Evolutionary conservation across 139 green algal genomes (phyloP).

Genomic region (Auxenochlorella pyrenoidosa): DNA sequence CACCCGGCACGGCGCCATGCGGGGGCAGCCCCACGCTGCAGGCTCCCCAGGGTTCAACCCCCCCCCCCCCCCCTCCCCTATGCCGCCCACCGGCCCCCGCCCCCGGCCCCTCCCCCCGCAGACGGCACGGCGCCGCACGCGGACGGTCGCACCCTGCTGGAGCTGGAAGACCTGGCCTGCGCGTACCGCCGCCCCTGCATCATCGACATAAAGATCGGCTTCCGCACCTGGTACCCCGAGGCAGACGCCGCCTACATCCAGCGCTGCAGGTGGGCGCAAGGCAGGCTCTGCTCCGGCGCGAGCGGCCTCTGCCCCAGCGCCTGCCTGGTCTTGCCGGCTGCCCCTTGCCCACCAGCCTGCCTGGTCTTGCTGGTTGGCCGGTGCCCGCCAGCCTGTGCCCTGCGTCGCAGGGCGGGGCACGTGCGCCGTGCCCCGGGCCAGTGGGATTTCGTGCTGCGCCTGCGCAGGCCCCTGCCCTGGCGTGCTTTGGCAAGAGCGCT

Average conservation of each 20-base stretch:
- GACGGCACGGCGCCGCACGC: background rate
- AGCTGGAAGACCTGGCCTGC: constrained; percentile 76
- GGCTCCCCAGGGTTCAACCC: background rate
- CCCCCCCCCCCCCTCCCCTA: no score
- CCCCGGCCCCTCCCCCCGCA: background rate
- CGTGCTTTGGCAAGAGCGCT: no score
- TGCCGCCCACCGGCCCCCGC: background rate
- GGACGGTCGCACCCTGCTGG: constrained; percentile 59
- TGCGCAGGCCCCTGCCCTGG: no score
- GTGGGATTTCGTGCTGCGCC: no score
- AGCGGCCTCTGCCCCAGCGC: background rate
- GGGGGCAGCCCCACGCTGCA: no score
- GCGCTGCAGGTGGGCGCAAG: constrained; percentile 61
- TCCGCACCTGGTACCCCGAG: constrained; percentile 76
- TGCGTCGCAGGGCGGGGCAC: no score
- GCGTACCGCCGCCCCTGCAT: constrained; percentile 76
- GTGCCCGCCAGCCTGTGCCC: no score
- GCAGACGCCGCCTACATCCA: constrained; percentile 65
- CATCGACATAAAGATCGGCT: constrained; percentile 82
- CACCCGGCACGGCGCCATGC: no score
- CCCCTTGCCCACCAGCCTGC: no score
- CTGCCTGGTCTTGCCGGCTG: background rate
- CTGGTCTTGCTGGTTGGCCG: no score
- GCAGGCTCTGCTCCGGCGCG: no score
- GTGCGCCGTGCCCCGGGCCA: no score